A percentile compares a stretch with the other conserved stretches of the same genome.
phyloP scores from a whole-genome alignment of 2,329 filamentous ascomycete species.

The Neonectria hederae region DNA sequence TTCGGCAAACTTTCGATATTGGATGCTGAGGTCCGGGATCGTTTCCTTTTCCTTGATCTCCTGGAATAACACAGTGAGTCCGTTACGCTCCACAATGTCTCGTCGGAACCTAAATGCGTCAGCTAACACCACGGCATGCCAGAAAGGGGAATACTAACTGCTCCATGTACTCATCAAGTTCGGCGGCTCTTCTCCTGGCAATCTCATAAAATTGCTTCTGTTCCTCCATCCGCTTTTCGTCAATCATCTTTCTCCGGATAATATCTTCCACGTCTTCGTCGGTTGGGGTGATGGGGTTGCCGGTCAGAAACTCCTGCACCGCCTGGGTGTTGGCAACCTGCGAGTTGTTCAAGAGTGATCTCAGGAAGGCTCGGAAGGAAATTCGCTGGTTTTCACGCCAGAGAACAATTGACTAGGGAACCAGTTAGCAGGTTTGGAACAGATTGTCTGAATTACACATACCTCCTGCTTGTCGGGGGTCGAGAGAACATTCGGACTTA shows the following conservation, averaged over 20 bases:
- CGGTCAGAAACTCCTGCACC: slow-evolving; percentile 84
- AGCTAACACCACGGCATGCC: slow-evolving; percentile 18
- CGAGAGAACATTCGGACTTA: slow-evolving; percentile 39
- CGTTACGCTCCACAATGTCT: slow-evolving; percentile 77
- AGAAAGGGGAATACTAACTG: slow-evolving; percentile 61
- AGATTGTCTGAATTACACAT: slow-evolving; percentile 9
- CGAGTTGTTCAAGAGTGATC: slow-evolving; percentile 84
- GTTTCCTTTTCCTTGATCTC: slow-evolving; percentile 92
- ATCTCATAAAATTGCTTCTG: slow-evolving; percentile 97
- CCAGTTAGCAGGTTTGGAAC: slow-evolving; percentile 37
- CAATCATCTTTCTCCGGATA: slow-evolving; percentile 78
- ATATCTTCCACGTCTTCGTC: slow-evolving; percentile 90
- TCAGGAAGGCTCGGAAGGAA: slow-evolving; percentile 89
- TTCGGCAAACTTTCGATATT: slow-evolving; percentile 98
- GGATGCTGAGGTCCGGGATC: slow-evolving; percentile 87
- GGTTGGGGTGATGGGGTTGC: slow-evolving; percentile 75
- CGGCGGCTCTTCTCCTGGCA: slow-evolving; percentile 86
- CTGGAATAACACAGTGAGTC: slow-evolving; percentile 88
- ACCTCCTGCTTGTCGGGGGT: slow-evolving; percentile 41
- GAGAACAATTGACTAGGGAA: slow-evolving; percentile 64
- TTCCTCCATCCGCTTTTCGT: slow-evolving; percentile 89
- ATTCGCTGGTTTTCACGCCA: slow-evolving; percentile 92
- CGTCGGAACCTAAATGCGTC: slow-evolving; percentile 64
- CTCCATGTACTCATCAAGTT: slow-evolving; percentile 98
- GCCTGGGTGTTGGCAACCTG: slow-evolving; percentile 85